A percentile compares a stretch with the other conserved stretches of the same genome.
Evolutionary conservation across 1,139 yeast genomes (phyloP).

Genomic region (Eremothecium coryli): DNA sequence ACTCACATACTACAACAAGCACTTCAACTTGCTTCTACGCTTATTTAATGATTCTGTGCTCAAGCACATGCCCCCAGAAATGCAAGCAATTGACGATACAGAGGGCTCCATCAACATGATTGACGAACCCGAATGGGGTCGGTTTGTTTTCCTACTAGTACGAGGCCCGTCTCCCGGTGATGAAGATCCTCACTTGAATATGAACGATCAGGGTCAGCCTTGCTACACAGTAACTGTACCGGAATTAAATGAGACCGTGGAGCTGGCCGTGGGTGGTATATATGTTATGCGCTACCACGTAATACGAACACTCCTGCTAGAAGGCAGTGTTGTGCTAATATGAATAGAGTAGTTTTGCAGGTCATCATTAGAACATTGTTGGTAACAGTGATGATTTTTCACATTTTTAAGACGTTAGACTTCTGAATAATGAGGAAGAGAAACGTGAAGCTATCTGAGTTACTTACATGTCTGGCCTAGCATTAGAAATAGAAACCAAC

Average conservation of each 20-base stretch:
- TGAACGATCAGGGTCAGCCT: constrained; percentile 21
- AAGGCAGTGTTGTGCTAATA: constrained; percentile 24
- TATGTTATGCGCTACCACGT: constrained; percentile 64
- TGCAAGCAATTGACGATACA: constrained; percentile 69
- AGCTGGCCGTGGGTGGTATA: constrained; percentile 55
- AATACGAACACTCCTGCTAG: constrained; percentile 22
- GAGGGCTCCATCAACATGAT: constrained; percentile 74
- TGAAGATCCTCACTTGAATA: constrained; percentile 26
- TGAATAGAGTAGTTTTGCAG: constrained; percentile 6
- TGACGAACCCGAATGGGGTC: constrained; percentile 62
- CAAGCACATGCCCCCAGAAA: constrained; percentile 52
- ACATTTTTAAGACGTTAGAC: constrained; percentile 32
- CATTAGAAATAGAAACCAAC: too few relatives aligned
- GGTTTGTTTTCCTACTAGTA: constrained; percentile 68
- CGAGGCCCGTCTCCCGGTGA: constrained; percentile 29
- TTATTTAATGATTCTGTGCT: constrained; percentile 64
- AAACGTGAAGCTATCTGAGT: constrained; percentile 22
- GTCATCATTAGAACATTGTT: not conserved
- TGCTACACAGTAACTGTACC: constrained; percentile 26
- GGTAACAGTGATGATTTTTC: constrained; percentile 21
- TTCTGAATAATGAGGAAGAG: constrained; percentile 28
- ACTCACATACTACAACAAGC: constrained; percentile 51
- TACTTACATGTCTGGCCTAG: too few relatives aligned
- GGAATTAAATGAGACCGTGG: constrained; percentile 46
- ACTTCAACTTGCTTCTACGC: constrained; percentile 53